Evolutionary conservation across 192 early-diverging fungal species (phyloP), one percentile per base, ranked within the genome.

Genomic region (Entomortierella beljakovae): DNA sequence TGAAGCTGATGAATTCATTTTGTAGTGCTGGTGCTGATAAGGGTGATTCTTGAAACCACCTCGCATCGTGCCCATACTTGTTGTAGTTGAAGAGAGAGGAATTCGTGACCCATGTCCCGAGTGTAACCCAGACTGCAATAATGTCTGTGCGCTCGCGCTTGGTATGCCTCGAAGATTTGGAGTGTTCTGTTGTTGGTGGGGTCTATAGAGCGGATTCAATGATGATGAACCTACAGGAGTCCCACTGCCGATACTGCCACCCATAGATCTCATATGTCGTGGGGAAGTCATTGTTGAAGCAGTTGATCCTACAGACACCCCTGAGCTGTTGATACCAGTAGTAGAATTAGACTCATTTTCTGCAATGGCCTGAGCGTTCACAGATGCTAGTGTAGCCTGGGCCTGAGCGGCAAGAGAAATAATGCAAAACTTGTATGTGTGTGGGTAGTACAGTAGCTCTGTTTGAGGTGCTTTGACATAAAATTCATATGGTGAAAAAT

Each of bases 391-490:
- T 26, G 68, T 31, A 10, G 50, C 61, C 40, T 83, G 80, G 5
- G 61, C 51, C 10, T 69, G 57, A 6, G 69, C 77, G 2, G 60
- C 66, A 2, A 76, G 65, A 5, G 75, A 77, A 42, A 68, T 48
- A 11, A 87, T 59, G 38, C 71, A 46, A 23, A 87, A 87, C 28
- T 68, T 62, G 67, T 85, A 87, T 1, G 68, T 80, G 42, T 87
- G 86, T 32, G 81, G 70, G 20, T 77, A 82, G 26, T 83, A 85
- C 5, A 87, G 68, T 16, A 59, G 23, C 28, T 87, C 79, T 1
- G 82, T 70, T 53, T 87, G 86, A 0, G 86, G 86, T 15, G 84
- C 71, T 38, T 85, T 81, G 18, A 87, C 55, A 34, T 85, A 85
- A 50, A 87, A 87, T 32, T 87, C 83, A 56, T 82, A 73, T 0